Conservation (phyloP, 768 basidiomycete species). For the Calocybe gangraenosa region DNA sequence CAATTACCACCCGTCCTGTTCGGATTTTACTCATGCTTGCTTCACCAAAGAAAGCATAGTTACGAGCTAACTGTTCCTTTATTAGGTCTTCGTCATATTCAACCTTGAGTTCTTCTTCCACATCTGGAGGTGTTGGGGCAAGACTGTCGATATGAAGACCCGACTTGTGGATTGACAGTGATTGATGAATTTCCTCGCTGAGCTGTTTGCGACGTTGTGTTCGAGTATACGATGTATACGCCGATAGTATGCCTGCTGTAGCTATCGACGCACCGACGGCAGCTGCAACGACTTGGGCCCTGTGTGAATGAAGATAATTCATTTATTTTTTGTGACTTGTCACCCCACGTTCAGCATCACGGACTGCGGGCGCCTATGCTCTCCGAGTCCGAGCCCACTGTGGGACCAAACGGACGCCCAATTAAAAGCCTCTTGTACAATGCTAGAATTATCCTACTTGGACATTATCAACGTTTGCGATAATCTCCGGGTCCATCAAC, state of each 20-base stretch:
- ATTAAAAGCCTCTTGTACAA: neutral
- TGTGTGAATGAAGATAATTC: slow-evolving; percentile 37
- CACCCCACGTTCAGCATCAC: neutral
- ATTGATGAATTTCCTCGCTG: slow-evolving; percentile 50
- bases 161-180: slow-evolving; percentile 34
- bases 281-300: slow-evolving; percentile 58
- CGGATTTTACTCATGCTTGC: slow-evolving; percentile 82
- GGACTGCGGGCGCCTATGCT: neutral
- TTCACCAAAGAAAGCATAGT: slow-evolving; percentile 93
- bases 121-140: slow-evolving; percentile 7
- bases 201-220: slow-evolving; percentile 51
- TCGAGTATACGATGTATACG: slow-evolving; percentile 47
- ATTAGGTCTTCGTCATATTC: slow-evolving; percentile 79
- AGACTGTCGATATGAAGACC: slow-evolving; percentile 11
- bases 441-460: slow-evolving; percentile 42
- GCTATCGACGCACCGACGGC: slow-evolving; percentile 62
- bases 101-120: slow-evolving; percentile 5
- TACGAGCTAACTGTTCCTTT: slow-evolving; percentile 86
- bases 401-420: neutral
- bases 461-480: slow-evolving; percentile 67
- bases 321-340: slow-evolving; percentile 13
- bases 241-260: slow-evolving; percentile 56
- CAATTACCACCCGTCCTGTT: slow-evolving; percentile 71
- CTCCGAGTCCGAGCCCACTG: neutral
- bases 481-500: slow-evolving; percentile 49